Percentiles rank a stretch among this genome's conserved stretches.
Evolutionary conservation across 179 eudicot species (phyloP).

Genomic region (Dionaea muscipula): DNA sequence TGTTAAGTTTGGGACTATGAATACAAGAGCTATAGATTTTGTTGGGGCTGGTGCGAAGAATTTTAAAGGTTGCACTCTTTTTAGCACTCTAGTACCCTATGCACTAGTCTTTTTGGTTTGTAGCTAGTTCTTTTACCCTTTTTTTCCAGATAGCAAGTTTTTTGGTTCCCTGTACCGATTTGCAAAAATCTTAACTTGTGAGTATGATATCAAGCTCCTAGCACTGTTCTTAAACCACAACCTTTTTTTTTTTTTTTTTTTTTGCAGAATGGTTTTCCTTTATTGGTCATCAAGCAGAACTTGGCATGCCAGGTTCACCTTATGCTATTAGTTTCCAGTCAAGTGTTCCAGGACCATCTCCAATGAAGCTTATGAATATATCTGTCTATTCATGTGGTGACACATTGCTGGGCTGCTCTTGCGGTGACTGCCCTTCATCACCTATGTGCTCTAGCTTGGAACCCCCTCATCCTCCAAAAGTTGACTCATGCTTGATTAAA

Average conservation of each 20-base stretch:
- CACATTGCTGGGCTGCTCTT: constrained; percentile 88
- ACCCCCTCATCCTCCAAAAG: constrained; percentile 42
- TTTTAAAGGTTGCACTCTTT: constrained; percentile 44
- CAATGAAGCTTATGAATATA: constrained; percentile 75
- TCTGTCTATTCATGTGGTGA: constrained; percentile 82
- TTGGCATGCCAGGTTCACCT: constrained; percentile 80
- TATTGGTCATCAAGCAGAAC: constrained; percentile 57
- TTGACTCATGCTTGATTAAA: constrained; percentile 57
- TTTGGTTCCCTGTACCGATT: no score
- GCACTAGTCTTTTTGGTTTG: no score
- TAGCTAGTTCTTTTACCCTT: no score
- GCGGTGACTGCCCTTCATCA: constrained; percentile 94
- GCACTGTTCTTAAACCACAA: no score
- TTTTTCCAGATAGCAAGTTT: no score
- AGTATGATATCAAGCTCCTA: no score
- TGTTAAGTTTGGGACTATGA: constrained; percentile 89
- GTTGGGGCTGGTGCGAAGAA: constrained; percentile 88
- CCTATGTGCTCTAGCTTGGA: constrained; percentile 57
- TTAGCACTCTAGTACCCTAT: no score
- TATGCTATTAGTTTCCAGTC: constrained; percentile 64
- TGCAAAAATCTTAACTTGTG: no score
- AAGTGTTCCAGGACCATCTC: constrained; percentile 50
- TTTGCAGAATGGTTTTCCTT: constrained; percentile 83
- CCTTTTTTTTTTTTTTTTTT: no score
- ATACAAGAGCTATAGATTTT: constrained; percentile 80